phyloP scores from a whole-genome alignment of 169 alveolate species.

The Plasmodium sp. region DNA sequence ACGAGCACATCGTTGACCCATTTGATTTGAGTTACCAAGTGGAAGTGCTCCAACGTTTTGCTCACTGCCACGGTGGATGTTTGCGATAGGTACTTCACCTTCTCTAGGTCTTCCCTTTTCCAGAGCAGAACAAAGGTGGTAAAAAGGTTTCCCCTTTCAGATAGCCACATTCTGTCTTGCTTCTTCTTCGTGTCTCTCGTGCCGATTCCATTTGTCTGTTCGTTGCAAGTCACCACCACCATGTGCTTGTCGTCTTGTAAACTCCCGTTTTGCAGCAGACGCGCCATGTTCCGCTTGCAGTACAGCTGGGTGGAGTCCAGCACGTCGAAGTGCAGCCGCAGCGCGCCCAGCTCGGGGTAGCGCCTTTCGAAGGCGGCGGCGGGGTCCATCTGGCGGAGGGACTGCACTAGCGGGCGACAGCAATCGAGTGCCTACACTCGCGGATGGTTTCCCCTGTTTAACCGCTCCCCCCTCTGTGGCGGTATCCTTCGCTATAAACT shows the following conservation, averaged over 20 bases:
- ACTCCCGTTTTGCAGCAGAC: constrained; percentile 20
- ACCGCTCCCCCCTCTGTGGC: background rate
- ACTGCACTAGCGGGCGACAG: background rate
- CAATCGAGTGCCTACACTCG: too few species aligned
- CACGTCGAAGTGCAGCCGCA: constrained; percentile 61
- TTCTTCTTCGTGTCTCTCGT: constrained; percentile 74
- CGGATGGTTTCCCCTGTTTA: too few species aligned
- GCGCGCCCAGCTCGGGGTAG: background rate
- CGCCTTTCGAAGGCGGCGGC: background rate
- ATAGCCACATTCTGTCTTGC: constrained; percentile 73
- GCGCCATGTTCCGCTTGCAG: constrained; percentile 67
- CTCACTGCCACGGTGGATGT: constrained; percentile 78
- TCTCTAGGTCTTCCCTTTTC: constrained; percentile 41
- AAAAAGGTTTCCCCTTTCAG: constrained; percentile 75
- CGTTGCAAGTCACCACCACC: constrained; percentile 71
- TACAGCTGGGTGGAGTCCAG: constrained; percentile 81
- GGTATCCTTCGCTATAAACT: background rate
- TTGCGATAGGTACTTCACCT: constrained; percentile 73
- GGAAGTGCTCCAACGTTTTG: constrained; percentile 69
- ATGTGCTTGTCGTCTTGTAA: constrained; percentile 18
- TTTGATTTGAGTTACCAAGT: constrained; percentile 71
- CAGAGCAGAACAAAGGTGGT: constrained; percentile 75
- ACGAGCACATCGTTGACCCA: constrained; percentile 82
- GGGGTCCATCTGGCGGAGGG: background rate
- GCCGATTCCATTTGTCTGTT: constrained; percentile 81